These are phyloP conservation scores for Epichloe brachyelytri DNA, from an alignment of 2,329 filamentous ascomycete species.

Conservation along the genomic window DNA sequence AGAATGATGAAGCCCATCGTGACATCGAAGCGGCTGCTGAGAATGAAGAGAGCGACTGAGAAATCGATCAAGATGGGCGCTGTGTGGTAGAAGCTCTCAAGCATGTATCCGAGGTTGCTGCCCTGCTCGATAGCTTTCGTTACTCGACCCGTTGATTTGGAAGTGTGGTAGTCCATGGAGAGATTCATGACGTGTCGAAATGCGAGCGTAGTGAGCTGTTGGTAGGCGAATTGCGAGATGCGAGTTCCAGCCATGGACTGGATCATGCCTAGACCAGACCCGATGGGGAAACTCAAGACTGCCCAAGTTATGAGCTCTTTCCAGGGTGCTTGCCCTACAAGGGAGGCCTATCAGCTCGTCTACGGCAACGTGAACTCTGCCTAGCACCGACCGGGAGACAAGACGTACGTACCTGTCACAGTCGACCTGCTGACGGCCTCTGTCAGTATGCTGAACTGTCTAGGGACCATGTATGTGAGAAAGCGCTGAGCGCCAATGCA, in stretches of 20 bases:
- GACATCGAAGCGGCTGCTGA: constrained; percentile 40
- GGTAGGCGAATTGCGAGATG: constrained; percentile 24
- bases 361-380: no score
- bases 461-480: constrained; percentile 14
- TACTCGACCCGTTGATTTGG: constrained; percentile 48
- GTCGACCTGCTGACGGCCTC: constrained; percentile 7
- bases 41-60: constrained; percentile 41
- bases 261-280: not conserved
- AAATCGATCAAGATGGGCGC: constrained; percentile 10
- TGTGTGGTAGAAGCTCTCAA: constrained; percentile 33
- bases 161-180: constrained; percentile 55
- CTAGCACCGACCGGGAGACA: not conserved
- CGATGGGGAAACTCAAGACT: constrained; percentile 8
- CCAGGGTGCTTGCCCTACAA: constrained; percentile 4
- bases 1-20: constrained; percentile 12
- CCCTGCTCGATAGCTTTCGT: constrained; percentile 50
- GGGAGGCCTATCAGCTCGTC: not conserved
- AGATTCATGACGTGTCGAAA: constrained; percentile 54
- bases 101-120: constrained; percentile 40
- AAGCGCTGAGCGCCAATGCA: constrained; percentile 11
- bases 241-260: constrained; percentile 11
- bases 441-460: constrained; percentile 14
- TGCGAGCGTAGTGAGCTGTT: constrained; percentile 38
- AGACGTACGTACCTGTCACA: constrained; percentile 10
- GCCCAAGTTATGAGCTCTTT: constrained; percentile 6